A percentile compares a stretch with the other conserved stretches of the same genome.
phyloP scores from a whole-genome alignment of 208 protist genomes.

The Phytomonas francai region DNA sequence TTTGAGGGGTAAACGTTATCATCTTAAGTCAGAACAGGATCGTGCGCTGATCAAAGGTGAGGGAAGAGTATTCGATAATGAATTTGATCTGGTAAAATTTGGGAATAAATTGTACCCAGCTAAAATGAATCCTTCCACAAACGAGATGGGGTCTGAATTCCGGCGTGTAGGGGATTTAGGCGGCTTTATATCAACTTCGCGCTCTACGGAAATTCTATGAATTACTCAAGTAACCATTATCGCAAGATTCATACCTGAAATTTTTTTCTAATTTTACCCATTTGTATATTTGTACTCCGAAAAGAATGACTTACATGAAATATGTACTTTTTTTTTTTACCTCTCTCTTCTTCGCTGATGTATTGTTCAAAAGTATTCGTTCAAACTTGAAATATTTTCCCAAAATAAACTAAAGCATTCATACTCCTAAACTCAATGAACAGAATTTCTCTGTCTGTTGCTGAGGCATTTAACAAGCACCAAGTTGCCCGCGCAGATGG shows the following conservation, averaged over 20 bases:
- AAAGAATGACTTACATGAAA: not conserved
- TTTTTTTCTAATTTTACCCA: not conserved
- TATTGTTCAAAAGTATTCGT: slow-evolving; percentile 1
- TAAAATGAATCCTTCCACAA: slow-evolving; percentile 75
- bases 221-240: not conserved
- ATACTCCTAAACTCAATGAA: slow-evolving; percentile 8
- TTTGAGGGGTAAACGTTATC: slow-evolving; percentile 16
- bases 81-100: slow-evolving; percentile 78
- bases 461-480: slow-evolving; percentile 63
- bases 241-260: not conserved
- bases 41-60: slow-evolving; percentile 40
- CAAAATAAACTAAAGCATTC: not conserved
- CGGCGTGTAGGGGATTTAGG: slow-evolving; percentile 73
- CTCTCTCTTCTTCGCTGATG: not conserved
- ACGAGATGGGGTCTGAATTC: slow-evolving; percentile 85
- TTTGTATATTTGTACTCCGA: slow-evolving; percentile 3
- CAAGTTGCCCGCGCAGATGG: slow-evolving; percentile 62
- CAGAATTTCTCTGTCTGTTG: slow-evolving; percentile 48
- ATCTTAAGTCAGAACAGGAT: slow-evolving; percentile 42
- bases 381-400: not conserved
- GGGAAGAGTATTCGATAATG: slow-evolving; percentile 73
- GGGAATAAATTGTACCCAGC: slow-evolving; percentile 75
- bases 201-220: slow-evolving; percentile 54
- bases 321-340: slow-evolving; percentile 1
- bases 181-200: slow-evolving; percentile 64